Percentiles rank a stretch among this genome's conserved stretches.
Conservation (phyloP, 176 grass and related monocot genomes). For the Oryza australiensis region DNA sequence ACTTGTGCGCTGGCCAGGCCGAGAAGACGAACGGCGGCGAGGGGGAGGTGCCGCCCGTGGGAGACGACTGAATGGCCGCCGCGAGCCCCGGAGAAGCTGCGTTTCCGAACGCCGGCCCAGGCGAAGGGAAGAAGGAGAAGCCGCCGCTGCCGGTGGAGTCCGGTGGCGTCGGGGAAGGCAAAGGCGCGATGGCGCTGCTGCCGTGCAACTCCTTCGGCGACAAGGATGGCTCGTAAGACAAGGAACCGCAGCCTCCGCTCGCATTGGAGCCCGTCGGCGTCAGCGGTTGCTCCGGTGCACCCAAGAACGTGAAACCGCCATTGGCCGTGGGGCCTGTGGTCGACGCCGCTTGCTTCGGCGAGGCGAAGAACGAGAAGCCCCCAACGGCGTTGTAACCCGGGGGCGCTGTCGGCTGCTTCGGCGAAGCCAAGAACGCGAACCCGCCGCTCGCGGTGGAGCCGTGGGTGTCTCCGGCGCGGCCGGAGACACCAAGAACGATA, state of each 20-base stretch:
- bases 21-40: background rate
- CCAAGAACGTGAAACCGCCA: slow-evolving; percentile 6
- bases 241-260: slow-evolving; percentile 15
- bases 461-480: background rate
- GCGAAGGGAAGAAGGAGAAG: background rate
- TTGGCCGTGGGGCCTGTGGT: slow-evolving; percentile 16
- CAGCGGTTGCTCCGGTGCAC: background rate
- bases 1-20: background rate
- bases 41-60: background rate
- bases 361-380: background rate
- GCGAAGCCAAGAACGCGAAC: background rate
- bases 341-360: background rate
- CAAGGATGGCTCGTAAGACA: slow-evolving; percentile 3
- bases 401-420: background rate
- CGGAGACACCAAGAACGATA: background rate
- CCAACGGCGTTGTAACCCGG: background rate
- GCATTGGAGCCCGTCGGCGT: slow-evolving; percentile 20
- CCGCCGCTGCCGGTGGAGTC: background rate
- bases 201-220: background rate
- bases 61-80: too few species aligned
- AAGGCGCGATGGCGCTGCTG: background rate
- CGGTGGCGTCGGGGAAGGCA: background rate
- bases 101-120: background rate
- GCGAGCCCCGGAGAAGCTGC: too few species aligned
- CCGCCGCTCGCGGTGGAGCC: background rate